Evolutionary conservation across 768 basidiomycete species (phyloP), one percentile per base, ranked within the genome.

Genomic region (Inosperma sp.): DNA sequence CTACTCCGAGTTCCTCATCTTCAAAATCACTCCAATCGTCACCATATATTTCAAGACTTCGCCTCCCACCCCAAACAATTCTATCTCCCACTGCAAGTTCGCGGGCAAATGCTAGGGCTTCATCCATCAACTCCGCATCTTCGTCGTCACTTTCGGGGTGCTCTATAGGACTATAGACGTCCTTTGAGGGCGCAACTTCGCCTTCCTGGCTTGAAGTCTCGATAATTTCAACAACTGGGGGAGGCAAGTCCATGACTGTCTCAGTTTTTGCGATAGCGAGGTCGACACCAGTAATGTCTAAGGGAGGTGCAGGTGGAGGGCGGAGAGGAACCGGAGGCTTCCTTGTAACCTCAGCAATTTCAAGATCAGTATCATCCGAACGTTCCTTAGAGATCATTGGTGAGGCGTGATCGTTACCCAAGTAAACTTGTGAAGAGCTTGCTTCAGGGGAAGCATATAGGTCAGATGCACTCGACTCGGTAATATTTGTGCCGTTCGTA

Each of bases 381-480:
- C 34, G 44, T 17, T 47, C 46, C 25, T 35, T 37, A 7, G 46
- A 48, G 14, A 26, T 29, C 25, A 35, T 37, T 48, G 17, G 34
- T 17, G 46, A 48, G 9, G 34, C 23, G 4, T 21, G 45, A 34
- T 23, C 29, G 8, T 57, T 57, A 16, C 65, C 65, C 33, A 67
- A 48, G 43, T 63, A 66, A 16, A 67, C 59, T 51, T 62, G 66
- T 23, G 65, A 65, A 8, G 61, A 60, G 10, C 62, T 60, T 8
- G 61, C 64, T 17, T 58, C 40, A 2, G 60, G 56, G 16, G 45
- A 57, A 8, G 26, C 41, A 27, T 56, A 55, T 13, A 43, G 39
- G 23, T 27, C 43, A 31, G 17, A 34, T 25, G 27, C 27, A n/a
- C 14, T 30, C 17, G 21, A 29, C 22, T 46, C 22, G 1, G 39